Conservation (phyloP, 257 asterid species). For the Forsythia viridissima region DNA sequence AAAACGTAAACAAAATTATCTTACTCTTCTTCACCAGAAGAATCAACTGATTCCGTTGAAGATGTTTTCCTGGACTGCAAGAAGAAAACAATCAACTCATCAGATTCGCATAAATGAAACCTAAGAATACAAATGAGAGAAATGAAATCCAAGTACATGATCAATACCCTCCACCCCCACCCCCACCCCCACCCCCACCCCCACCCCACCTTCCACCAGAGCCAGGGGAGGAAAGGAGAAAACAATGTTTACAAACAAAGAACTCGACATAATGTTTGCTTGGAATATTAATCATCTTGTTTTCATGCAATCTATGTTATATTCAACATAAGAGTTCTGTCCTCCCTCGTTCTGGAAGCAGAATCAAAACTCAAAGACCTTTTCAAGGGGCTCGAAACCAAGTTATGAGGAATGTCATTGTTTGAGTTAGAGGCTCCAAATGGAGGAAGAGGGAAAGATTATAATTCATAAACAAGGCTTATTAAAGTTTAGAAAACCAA, state of each 20-base stretch:
- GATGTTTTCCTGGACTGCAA: conserved; percentile 74
- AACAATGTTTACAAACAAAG: not conserved
- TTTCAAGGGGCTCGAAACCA: not conserved
- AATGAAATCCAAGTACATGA: not conserved
- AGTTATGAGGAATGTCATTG: not conserved
- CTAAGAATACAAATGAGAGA: not conserved
- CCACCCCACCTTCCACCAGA: not conserved
- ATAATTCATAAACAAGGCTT: not conserved
- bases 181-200: too few relatives aligned
- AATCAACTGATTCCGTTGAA: conserved; percentile 72
- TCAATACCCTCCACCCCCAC: not conserved
- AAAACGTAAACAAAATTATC: conserved; percentile 33
- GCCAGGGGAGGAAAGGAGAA: not conserved
- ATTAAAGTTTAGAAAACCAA: conserved; percentile 7
- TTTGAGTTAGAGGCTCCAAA: conserved; percentile 4
- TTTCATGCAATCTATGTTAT: not conserved
- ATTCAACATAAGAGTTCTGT: not conserved
- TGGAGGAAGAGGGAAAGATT: conserved; percentile 8
- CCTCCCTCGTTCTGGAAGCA: conserved; percentile 14
- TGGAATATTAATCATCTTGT: not conserved
- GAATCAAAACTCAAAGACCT: not conserved
- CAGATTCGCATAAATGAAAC: not conserved
- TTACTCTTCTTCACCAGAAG: conserved; percentile 99
- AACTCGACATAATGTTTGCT: not conserved
- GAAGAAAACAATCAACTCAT: conserved; percentile 17